Conservation (phyloP, 768 basidiomycete species). For the Termitomyces sp. region DNA sequence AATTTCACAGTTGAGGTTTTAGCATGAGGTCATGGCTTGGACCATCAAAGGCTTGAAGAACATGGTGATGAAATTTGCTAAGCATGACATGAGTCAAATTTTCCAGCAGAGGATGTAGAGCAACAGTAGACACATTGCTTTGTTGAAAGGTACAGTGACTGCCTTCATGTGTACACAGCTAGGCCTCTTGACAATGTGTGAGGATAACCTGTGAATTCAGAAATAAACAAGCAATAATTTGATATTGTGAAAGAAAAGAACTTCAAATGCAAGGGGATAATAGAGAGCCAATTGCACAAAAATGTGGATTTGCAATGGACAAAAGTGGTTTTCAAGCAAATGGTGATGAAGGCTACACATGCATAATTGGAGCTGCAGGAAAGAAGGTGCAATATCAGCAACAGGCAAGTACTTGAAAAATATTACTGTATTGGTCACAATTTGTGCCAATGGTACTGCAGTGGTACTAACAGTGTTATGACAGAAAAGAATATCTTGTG, state of each 20-base stretch:
- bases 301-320: conserved; percentile 27
- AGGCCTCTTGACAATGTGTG: conserved; percentile 27
- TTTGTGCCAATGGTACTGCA: conserved; percentile 34
- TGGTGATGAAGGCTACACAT: conserved; percentile 18
- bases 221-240: conserved; percentile 27
- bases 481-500: conserved; percentile 25
- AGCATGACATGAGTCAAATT: not conserved
- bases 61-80: not conserved
- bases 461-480: conserved; percentile 31
- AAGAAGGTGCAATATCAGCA: conserved; percentile 7
- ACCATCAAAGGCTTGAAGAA: not conserved
- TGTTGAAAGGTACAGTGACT: conserved; percentile 4
- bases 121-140: conserved; percentile 3
- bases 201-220: conserved; percentile 26
- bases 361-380: conserved; percentile 12
- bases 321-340: conserved; percentile 27
- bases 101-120: conserved; percentile 1
- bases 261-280: conserved; percentile 18
- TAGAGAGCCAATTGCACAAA: conserved; percentile 1
- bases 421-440: conserved; percentile 33
- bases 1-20: not conserved
- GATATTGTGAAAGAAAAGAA: conserved; percentile 25
- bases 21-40: not conserved
- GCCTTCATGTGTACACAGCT: conserved; percentile 27
- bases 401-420: conserved; percentile 27